Percentiles rank a stretch among this genome's conserved stretches.
phyloP scores from a whole-genome alignment of 2,329 filamentous ascomycete species.

The Pseudonectria foliicola region DNA sequence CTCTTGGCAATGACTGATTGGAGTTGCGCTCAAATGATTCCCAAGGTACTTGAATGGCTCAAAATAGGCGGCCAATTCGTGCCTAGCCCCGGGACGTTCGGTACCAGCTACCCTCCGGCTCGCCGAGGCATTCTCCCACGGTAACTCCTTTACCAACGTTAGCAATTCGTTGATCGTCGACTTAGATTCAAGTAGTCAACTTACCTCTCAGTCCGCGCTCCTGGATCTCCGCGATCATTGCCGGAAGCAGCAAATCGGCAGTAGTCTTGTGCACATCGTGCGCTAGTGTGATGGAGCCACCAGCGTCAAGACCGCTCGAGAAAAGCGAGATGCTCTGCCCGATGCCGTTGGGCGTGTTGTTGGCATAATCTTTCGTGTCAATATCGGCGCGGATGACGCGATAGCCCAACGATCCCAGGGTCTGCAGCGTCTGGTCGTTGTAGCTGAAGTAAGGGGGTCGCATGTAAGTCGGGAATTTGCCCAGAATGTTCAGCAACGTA shows the following conservation, averaged over 20 bases:
- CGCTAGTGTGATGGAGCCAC: conserved; percentile 39
- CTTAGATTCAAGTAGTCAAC: not conserved
- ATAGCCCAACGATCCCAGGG: conserved; percentile 35
- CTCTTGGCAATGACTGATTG: no score
- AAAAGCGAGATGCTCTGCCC: conserved; percentile 28
- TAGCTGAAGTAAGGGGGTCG: conserved; percentile 32
- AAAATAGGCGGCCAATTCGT: no score
- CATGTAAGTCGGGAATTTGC: conserved; percentile 27
- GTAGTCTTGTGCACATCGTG: conserved; percentile 40
- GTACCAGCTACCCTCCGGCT: conserved; percentile 7
- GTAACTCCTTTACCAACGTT: conserved; percentile 5
- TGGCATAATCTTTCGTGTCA: conserved; percentile 49
- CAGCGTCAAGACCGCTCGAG: conserved; percentile 14
- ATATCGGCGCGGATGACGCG: conserved; percentile 47
- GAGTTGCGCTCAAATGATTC: no score
- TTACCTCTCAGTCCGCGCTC: conserved; percentile 5
- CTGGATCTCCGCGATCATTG: conserved; percentile 4
- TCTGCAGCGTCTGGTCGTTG: conserved; percentile 20
- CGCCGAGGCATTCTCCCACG: conserved; percentile 9
- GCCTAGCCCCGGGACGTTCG: not conserved
- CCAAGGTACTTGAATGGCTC: no score
- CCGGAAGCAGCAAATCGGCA: conserved; percentile 26
- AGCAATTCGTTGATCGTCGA: not conserved
- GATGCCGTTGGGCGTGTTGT: conserved; percentile 39
- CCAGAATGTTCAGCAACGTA: conserved; percentile 24